A percentile compares a stretch with the other conserved stretches of the same genome.
phyloP scores from a whole-genome alignment of 1,284 basidiomycete species.

The Caloboletus inedulis region DNA sequence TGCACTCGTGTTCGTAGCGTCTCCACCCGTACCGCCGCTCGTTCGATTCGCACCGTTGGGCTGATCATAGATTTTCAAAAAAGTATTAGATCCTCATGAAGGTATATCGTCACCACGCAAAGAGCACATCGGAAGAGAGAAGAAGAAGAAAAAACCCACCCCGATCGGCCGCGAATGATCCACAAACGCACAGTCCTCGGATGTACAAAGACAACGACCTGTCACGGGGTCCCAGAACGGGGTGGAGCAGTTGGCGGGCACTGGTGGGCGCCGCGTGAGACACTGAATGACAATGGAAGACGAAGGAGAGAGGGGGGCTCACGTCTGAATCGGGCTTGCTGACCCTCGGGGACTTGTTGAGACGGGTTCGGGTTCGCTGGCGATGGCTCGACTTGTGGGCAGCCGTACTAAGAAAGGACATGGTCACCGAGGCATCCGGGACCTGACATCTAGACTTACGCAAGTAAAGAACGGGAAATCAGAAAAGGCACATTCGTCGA shows the following conservation, averaged over 20 bases:
- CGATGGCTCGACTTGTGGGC: constrained; percentile 49
- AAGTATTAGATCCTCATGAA: too few relatives aligned
- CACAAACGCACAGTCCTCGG: background rate
- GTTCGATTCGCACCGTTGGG: background rate
- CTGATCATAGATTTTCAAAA: too few relatives aligned
- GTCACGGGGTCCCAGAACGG: constrained; percentile 47
- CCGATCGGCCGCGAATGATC: background rate
- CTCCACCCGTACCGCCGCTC: background rate
- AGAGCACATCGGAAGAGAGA: too few relatives aligned
- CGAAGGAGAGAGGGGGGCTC: constrained; percentile 18
- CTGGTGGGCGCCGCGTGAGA: constrained; percentile 32
- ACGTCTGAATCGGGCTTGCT: constrained; percentile 52
- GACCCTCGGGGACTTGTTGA: constrained; percentile 42
- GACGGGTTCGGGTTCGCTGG: constrained; percentile 62
- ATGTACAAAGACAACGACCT: background rate
- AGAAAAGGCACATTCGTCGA: background rate
- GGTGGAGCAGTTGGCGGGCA: constrained; percentile 44
- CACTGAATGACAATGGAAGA: background rate
- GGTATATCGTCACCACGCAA: background rate
- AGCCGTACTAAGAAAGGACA: background rate
- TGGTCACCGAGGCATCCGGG: background rate
- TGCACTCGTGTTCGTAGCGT: background rate
- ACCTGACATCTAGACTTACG: background rate
- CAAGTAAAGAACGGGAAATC: background rate
- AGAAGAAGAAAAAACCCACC: too few relatives aligned